Percentiles rank a stretch among this genome's conserved stretches.
These are phyloP conservation scores for Dothideomycetes sp. DNA, from an alignment of 2,329 filamentous ascomycete genomes.

Conservation along the genomic window DNA sequence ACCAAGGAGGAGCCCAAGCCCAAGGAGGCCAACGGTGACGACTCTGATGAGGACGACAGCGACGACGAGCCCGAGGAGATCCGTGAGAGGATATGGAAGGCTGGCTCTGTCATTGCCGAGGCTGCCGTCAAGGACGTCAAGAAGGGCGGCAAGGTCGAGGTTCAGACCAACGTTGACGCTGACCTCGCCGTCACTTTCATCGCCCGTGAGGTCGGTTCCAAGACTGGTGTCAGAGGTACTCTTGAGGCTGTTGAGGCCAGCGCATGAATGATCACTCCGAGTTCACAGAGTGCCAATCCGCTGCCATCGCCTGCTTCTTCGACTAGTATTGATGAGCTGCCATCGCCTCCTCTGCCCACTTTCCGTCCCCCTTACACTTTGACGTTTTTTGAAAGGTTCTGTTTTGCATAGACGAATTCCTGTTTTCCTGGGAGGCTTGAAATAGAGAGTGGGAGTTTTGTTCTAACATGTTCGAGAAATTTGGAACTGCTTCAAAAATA, in stretches of 20 bases:
- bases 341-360: not conserved
- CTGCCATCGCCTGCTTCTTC: not conserved
- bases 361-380: too few species aligned
- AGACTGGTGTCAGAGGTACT: constrained; percentile 67
- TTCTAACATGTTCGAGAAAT: too few species aligned
- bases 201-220: constrained; percentile 75
- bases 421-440: not conserved
- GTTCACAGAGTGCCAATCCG: not conserved
- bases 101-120: constrained; percentile 73
- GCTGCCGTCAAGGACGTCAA: constrained; percentile 73
- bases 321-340: not conserved
- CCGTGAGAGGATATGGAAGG: constrained; percentile 87
- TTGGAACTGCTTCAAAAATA: too few species aligned
- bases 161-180: constrained; percentile 77
- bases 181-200: constrained; percentile 75
- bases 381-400: constrained; percentile 9
- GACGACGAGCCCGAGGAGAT: constrained; percentile 81
- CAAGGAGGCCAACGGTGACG: constrained; percentile 52
- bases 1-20: constrained; percentile 75
- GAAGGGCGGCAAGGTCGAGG: constrained; percentile 84
- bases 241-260: constrained; percentile 39
- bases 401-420: constrained; percentile 11
- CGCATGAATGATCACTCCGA: constrained; percentile 1
- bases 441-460: too few species aligned
- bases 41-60: constrained; percentile 50